phyloP scores from a whole-genome alignment of 2,329 filamentous ascomycete genomes.

The Shiraia sp. region DNA sequence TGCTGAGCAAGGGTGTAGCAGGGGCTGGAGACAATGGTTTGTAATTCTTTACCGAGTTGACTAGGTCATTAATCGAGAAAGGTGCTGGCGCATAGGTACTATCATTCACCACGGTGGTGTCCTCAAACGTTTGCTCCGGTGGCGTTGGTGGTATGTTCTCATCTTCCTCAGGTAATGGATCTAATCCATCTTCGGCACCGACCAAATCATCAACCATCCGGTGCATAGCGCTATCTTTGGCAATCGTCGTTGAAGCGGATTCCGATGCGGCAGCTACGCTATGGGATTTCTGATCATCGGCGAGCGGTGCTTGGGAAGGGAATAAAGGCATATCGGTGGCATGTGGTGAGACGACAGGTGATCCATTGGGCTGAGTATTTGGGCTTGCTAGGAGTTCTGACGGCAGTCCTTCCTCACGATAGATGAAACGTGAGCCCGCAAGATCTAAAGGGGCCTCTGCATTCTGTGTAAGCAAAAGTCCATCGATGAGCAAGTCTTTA shows the following conservation, averaged over 20 bases:
- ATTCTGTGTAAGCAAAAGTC: constrained; percentile 60
- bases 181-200: constrained; percentile 46
- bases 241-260: constrained; percentile 50
- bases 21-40: constrained; percentile 35
- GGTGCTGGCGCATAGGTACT: constrained; percentile 32
- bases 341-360: constrained; percentile 42
- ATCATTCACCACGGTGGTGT: constrained; percentile 41
- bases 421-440: constrained; percentile 56
- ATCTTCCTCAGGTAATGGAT: constrained; percentile 47
- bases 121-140: constrained; percentile 51
- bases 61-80: constrained; percentile 42
- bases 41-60: constrained; percentile 44
- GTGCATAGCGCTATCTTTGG: constrained; percentile 56
- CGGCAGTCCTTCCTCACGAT: constrained; percentile 57
- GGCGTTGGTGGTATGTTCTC: constrained; percentile 52
- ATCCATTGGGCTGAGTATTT: constrained; percentile 42
- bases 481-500: constrained; percentile 65
- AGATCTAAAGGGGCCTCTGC: constrained; percentile 54
- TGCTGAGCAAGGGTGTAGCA: constrained; percentile 25
- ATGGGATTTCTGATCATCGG: constrained; percentile 42
- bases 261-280: constrained; percentile 48
- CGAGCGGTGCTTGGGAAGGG: constrained; percentile 25
- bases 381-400: constrained; percentile 55
- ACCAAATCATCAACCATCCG: constrained; percentile 64
- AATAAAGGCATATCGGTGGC: constrained; percentile 46